phyloP scores from a whole-genome alignment of 345 rosid species.

The Microthlaspi erraticum region DNA sequence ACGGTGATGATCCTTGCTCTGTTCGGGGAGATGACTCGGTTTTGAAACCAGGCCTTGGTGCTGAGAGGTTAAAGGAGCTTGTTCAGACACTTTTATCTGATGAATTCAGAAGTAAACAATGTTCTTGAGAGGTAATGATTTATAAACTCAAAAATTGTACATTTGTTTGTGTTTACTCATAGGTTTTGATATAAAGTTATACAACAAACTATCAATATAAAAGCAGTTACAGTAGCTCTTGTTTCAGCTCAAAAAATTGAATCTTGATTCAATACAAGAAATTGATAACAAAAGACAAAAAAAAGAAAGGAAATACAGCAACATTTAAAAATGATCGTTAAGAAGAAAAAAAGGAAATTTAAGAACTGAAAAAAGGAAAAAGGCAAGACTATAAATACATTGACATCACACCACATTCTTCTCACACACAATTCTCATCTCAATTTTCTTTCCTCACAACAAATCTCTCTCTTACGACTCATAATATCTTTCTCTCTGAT shows the following conservation, averaged over 20 bases:
- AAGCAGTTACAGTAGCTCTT: conserved; percentile 8
- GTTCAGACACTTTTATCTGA: conserved; percentile 58
- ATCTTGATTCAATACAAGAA: conserved; percentile 27
- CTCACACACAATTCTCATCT: too few species aligned
- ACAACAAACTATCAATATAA: conserved; percentile 20
- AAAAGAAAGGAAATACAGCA: neutral
- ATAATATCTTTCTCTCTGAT: neutral
- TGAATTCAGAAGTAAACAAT: conserved; percentile 58
- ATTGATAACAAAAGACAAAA: too few species aligned
- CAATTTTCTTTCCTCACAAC: too few species aligned
- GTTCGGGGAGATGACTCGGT: conserved; percentile 44
- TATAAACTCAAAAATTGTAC: conserved; percentile 32
- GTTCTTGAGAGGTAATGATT: conserved; percentile 50
- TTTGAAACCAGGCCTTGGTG: conserved; percentile 76
- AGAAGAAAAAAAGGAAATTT: too few species aligned
- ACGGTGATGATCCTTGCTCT: conserved; percentile 25
- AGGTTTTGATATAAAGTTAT: conserved; percentile 20
- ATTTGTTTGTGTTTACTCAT: conserved; percentile 35
- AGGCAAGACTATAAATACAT: too few species aligned
- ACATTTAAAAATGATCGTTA: neutral
- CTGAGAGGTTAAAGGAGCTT: conserved; percentile 65
- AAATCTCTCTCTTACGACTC: neutral
- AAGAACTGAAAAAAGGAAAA: too few species aligned
- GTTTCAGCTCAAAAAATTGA: neutral
- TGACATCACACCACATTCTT: too few species aligned